Evolutionary conservation across 2,329 filamentous ascomycete genomes (phyloP).

Genomic region (Colletotrichum australisinense): DNA sequence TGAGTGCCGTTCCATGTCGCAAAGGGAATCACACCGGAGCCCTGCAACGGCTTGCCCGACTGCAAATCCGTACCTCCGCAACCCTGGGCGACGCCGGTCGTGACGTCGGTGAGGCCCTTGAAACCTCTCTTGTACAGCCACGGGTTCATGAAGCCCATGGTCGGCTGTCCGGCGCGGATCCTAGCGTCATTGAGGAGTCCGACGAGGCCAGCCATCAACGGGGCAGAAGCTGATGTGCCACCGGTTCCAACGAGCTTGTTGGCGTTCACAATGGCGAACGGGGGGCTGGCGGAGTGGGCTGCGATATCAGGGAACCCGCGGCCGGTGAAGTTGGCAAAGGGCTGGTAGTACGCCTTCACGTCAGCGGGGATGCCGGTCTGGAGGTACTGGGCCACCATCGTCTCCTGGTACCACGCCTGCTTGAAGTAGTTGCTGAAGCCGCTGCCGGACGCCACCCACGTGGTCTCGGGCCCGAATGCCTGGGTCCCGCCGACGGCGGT

Average conservation of each 20-base stretch:
- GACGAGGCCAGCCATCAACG: constrained; percentile 72
- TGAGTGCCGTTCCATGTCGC: constrained; percentile 48
- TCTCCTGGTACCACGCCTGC: constrained; percentile 57
- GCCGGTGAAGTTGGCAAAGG: constrained; percentile 58
- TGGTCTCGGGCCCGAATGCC: constrained; percentile 61
- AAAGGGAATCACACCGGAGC: constrained; percentile 41
- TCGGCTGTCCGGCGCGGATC: constrained; percentile 61
- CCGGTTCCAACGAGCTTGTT: constrained; percentile 32
- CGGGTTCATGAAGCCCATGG: constrained; percentile 71
- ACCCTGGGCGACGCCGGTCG: constrained; percentile 37
- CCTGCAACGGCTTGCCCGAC: constrained; percentile 38
- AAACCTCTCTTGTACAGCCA: constrained; percentile 62
- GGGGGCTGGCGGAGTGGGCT: constrained; percentile 57
- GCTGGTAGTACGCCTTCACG: constrained; percentile 61
- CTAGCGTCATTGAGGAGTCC: constrained; percentile 73
- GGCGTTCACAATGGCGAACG: constrained; percentile 42
- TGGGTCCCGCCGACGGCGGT: constrained; percentile 68
- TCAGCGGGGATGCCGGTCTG: constrained; percentile 39
- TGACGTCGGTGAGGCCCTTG: constrained; percentile 50
- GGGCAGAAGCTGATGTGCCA: constrained; percentile 66
- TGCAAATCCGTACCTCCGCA: constrained; percentile 41
- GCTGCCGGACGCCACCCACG: constrained; percentile 63
- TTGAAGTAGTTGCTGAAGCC: constrained; percentile 62
- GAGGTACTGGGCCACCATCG: constrained; percentile 57
- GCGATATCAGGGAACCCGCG: constrained; percentile 72